Base-by-base conservation (phyloP, 148 eudicot genomes). In the Rhododendron vialii region DNA sequence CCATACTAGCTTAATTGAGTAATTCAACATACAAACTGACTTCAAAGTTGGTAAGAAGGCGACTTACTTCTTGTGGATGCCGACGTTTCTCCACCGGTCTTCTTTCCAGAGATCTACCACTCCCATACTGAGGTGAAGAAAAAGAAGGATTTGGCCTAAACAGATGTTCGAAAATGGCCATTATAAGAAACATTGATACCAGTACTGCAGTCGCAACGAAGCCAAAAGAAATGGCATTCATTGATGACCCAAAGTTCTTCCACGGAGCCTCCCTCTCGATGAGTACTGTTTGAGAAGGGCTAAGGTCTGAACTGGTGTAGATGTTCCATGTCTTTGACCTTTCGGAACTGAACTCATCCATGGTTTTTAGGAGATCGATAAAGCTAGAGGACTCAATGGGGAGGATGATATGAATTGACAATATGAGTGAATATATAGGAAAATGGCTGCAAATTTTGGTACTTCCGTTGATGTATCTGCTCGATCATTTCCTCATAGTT, bases 131-230 rank as follows among this genome's bases (percentile, higher is more conserved):
- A 50, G 91, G 86, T 5, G 91, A 85, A 81, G 88, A 86, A 67
- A 80, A 78, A 78, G 86, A 43, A 82, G 86, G 88, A 75, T 20
- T 86, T 61, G 96, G 92, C 89, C 84, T 93, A 75, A 94, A 93
- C 28, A 95, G 80, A 87, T 93, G 96, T 82, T 95, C 95, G 36
- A 95, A 90, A 78, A 93, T 95, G 48, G 98, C 98, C 93, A 93
- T 93, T 22, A 95, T 88, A 1, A 93, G 88, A 65, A 95, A 95
- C 98, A 95, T 89, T 24, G 98, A 94, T 45, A 94, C 87, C 82
- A 95, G 85, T 83, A 95, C 88, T 14, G 94, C 94, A 1, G 98
- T 95, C 7, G 98, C 98, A 65, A 95, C 93, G 86, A 95, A 92
- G 14, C 98, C 98, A 84, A 93, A 95, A 7, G 95, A 94, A 45